Percentiles rank a stretch among this genome's conserved stretches.
phyloP scores from a whole-genome alignment of 192 early-diverging fungal species.

The Backusella sp. region DNA sequence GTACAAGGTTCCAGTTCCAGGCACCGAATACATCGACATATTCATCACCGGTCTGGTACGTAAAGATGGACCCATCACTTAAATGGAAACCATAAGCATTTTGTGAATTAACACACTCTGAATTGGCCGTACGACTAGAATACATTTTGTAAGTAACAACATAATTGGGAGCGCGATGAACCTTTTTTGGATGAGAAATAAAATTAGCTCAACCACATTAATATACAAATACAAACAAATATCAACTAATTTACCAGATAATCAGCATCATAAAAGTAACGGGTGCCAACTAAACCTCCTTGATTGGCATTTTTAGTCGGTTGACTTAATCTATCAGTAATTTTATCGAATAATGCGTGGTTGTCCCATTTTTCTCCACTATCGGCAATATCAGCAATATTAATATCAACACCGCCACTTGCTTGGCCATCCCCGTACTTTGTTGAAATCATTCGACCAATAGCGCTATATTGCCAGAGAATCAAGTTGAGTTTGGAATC shows the following conservation, averaged over 20 bases:
- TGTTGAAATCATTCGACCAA: constrained; percentile 29
- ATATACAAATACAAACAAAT: not conserved
- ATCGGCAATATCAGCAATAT: constrained; percentile 11
- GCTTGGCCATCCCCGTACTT: not conserved
- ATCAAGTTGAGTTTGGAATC: constrained; percentile 11
- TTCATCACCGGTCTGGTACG: constrained; percentile 27
- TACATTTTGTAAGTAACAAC: constrained; percentile 32
- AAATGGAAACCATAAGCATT: constrained; percentile 31
- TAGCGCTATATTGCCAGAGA: constrained; percentile 24
- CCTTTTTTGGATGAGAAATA: not conserved
- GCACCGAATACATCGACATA: constrained; percentile 29
- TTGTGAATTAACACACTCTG: constrained; percentile 31
- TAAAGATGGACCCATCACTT: constrained; percentile 30
- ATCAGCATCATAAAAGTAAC: constrained; percentile 17
- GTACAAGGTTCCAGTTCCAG: constrained; percentile 34
- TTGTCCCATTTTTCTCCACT: constrained; percentile 17
- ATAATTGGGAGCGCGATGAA: constrained; percentile 19
- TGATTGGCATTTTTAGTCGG: constrained; percentile 7
- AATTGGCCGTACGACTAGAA: constrained; percentile 25
- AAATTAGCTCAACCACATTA: not conserved
- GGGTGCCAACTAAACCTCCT: constrained; percentile 11
- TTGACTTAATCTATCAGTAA: constrained; percentile 12
- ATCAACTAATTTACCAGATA: constrained; percentile 11
- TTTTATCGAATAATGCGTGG: not conserved
- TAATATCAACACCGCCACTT: constrained; percentile 19